Conservation (phyloP, 495 filamentous ascomycete species). For the Podospora didyma region DNA sequence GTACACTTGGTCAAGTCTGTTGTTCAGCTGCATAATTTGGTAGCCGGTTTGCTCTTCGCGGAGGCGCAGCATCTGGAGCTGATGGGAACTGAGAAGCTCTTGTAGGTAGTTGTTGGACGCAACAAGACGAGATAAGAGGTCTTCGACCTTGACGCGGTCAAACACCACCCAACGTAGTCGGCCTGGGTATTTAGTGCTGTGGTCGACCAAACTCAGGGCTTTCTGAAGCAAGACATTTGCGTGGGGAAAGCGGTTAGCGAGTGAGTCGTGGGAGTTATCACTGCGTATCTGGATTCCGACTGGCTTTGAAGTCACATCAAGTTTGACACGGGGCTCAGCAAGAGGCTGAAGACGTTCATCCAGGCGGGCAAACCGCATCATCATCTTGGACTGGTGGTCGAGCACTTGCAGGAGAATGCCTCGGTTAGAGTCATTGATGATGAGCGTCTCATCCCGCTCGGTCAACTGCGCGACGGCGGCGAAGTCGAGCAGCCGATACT, state of each 20-base stretch:
- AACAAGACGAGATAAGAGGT: neutral
- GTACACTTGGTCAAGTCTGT: neutral
- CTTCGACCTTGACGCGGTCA: neutral
- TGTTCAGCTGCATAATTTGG: slow-evolving; percentile 4
- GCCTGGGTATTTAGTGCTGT: neutral
- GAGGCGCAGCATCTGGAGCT: neutral
- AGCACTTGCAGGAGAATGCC: neutral
- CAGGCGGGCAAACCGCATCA: neutral
- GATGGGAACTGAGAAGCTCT: neutral
- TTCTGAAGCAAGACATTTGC: neutral
- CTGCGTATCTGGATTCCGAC: no score
- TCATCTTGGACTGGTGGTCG: neutral
- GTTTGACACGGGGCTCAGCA: neutral
- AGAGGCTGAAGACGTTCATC: neutral
- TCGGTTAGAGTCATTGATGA: neutral
- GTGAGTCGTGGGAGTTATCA: neutral
- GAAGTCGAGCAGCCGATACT: slow-evolving; percentile 1
- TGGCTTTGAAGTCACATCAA: no score
- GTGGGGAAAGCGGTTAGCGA: neutral
- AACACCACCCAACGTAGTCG: neutral
- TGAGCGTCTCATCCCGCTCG: neutral
- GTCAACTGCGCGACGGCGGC: neutral
- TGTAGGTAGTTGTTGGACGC: neutral
- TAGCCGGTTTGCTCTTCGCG: neutral
- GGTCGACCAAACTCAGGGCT: neutral